Evolutionary conservation across 306 rosid genomes (phyloP), one percentile per base, ranked within the genome.

Genomic region (Prunus armeniaca): DNA sequence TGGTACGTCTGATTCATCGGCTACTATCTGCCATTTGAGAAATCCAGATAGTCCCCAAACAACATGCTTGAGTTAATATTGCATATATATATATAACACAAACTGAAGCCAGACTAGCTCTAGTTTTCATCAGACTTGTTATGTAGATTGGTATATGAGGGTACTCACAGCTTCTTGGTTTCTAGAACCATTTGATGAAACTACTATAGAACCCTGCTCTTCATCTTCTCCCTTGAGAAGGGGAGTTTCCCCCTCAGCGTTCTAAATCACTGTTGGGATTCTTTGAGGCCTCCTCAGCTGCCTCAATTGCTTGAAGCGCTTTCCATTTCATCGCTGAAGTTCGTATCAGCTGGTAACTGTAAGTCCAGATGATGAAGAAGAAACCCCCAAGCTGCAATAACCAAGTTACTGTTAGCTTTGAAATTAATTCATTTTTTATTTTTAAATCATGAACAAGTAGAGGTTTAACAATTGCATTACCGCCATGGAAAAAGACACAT

Each of bases 401-500:
- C 75, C 72, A 67, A 63, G 75, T 65, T 49, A 5, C 9, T 34
- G 17, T 38, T 25, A 63, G 45, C 46, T 2, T 63, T 30, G 11
- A 63, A 63, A 30, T 63, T 7, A 28, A 14, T 13, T 25, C 18
- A 14, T 60, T 60, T 60, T 60, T 28, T 60, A 10, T 60, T 25
- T 25, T 25, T 25, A 25, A 15, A 72, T 43, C 76, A 72, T 72
- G 76, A 22, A 22, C 67, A 22, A 24, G 34, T 34, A 34, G 50
- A 65, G 47, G n/a, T 17, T 32, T 49, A 52, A 50, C 17, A 69
- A 56, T 63, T 50, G 57, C 32, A 62, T 75, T 87, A 94, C 99
- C 78, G 99, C 97, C 97, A 90, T 92, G 68, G 99, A 96, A 82
- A 92, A 92, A 54, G 99, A 87, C 58, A 89, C 93, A 58, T 96